Conservation (phyloP, 768 basidiomycete genomes). For the Melanogaster broomeanus region DNA sequence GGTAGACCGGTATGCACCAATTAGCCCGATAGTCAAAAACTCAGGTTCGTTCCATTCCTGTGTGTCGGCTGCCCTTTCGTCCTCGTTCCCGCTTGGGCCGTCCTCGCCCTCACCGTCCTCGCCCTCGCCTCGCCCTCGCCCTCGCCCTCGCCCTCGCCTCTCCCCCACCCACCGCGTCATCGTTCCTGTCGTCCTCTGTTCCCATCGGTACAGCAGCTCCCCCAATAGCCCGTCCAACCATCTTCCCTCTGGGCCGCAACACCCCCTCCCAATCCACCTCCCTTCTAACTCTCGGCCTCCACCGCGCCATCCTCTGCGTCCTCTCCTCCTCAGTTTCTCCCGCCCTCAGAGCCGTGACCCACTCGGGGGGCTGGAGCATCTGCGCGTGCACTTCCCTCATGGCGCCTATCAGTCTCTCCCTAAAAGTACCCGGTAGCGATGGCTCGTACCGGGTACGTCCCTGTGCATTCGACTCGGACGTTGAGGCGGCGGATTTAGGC, state of each 20-base stretch:
- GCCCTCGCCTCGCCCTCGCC: constrained; percentile 7
- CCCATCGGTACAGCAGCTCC: constrained; percentile 39
- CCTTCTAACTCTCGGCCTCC: constrained; percentile 65
- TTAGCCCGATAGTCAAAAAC: constrained; percentile 77
- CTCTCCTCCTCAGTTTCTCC: constrained; percentile 44
- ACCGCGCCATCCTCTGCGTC: constrained; percentile 51
- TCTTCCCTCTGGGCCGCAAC: constrained; percentile 42
- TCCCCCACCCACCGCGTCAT: constrained; percentile 13
- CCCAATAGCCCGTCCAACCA: constrained; percentile 47
- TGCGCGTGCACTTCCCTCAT: constrained; percentile 67
- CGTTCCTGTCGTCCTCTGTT: constrained; percentile 4
- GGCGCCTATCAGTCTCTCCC: constrained; percentile 62
- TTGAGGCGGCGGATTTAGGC: constrained; percentile 40
- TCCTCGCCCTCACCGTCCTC: constrained; percentile 24
- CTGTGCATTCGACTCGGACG: constrained; percentile 36
- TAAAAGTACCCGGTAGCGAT: constrained; percentile 64
- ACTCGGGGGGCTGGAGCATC: constrained; percentile 67
- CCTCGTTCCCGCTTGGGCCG: constrained; percentile 9
- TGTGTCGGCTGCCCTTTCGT: constrained; percentile 6
- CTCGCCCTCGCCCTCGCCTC: constrained; percentile 21
- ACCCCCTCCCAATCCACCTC: constrained; percentile 77
- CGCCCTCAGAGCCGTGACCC: constrained; percentile 40
- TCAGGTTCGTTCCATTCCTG: constrained; percentile 45
- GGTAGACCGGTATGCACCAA: constrained; percentile 46
- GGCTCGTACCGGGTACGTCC: constrained; percentile 58